Conservation (phyloP, 2,329 filamentous ascomycete genomes). For the Cladosporium sp. region DNA sequence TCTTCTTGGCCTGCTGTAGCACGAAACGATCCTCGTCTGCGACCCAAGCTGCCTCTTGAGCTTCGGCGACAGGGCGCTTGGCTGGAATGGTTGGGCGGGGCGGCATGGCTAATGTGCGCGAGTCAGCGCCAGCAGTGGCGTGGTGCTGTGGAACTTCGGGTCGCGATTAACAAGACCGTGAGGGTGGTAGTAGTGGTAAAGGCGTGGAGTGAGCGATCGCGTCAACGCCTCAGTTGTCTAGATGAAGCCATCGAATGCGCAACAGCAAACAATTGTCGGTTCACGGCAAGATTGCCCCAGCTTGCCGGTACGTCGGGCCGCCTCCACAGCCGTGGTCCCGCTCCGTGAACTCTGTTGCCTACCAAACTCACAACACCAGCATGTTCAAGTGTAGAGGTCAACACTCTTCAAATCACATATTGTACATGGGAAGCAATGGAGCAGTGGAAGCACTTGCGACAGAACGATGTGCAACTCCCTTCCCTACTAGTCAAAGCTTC, state of each 20-base stretch:
- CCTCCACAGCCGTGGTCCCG: neutral
- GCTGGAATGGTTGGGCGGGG: slow-evolving; percentile 38
- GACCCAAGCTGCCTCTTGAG: slow-evolving; percentile 66
- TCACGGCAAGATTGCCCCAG: neutral
- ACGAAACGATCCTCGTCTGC: slow-evolving; percentile 96
- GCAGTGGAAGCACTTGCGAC: slow-evolving; percentile 37
- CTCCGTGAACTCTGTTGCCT: slow-evolving; percentile 1
- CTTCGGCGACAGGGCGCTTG: slow-evolving; percentile 47
- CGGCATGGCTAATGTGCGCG: slow-evolving; percentile 16
- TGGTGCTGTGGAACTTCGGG: slow-evolving; percentile 12
- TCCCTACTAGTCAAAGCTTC: slow-evolving; percentile 62
- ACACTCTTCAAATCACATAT: neutral
- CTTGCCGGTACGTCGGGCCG: neutral
- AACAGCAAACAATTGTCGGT: slow-evolving; percentile 3
- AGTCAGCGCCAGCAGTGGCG: neutral
- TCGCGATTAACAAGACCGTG: neutral
- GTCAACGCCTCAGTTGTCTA: neutral
- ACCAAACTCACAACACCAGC: neutral
- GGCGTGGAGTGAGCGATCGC: neutral
- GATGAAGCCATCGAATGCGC: slow-evolving; percentile 1
- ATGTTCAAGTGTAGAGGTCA: neutral
- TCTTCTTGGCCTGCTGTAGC: slow-evolving; percentile 95
- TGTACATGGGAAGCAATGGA: slow-evolving; percentile 28
- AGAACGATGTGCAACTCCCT: slow-evolving; percentile 47
- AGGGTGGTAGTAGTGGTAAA: neutral